Conservation (phyloP, 441 rosid species). For the Populus trichocarpa region DNA sequence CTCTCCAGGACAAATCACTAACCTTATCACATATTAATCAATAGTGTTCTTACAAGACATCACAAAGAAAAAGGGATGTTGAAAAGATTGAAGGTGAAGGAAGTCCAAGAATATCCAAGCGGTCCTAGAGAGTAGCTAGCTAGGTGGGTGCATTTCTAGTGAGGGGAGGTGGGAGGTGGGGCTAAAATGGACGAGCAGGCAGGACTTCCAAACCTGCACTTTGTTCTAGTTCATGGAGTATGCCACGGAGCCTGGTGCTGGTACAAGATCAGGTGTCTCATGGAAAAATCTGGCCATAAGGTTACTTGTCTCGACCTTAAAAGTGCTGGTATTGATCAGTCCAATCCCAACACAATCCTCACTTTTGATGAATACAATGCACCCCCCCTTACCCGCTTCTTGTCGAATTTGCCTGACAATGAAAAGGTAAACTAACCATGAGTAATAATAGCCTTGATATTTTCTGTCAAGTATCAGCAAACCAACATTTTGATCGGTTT, state of each 20-base stretch:
- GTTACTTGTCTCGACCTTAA: conserved; percentile 40
- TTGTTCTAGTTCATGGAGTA: conserved; percentile 40
- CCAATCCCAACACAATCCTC: conserved; percentile 34
- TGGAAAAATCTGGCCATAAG: conserved; percentile 32
- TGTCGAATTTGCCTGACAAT: conserved; percentile 28
- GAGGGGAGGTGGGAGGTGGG: background rate
- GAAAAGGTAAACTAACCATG: conserved; percentile 16
- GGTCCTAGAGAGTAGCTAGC: background rate
- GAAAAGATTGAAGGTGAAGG: background rate
- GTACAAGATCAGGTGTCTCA: conserved; percentile 37
- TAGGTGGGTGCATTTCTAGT: background rate
- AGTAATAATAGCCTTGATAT: background rate
- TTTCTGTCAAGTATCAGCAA: background rate
- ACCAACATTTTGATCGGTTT: background rate
- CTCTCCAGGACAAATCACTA: background rate
- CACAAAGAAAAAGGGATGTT: background rate
- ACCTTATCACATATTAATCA: background rate
- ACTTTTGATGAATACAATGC: conserved; percentile 33
- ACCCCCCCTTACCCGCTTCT: conserved; percentile 38
- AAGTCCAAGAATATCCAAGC: background rate
- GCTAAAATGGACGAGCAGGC: background rate
- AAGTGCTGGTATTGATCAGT: conserved; percentile 34
- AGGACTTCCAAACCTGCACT: conserved; percentile 19
- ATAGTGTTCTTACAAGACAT: background rate
- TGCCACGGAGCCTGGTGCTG: conserved; percentile 52